A percentile compares a stretch with the other conserved stretches of the same genome.
phyloP scores from a whole-genome alignment of 2,329 filamentous ascomycete genomes.

The Pseudocercospora vitis region DNA sequence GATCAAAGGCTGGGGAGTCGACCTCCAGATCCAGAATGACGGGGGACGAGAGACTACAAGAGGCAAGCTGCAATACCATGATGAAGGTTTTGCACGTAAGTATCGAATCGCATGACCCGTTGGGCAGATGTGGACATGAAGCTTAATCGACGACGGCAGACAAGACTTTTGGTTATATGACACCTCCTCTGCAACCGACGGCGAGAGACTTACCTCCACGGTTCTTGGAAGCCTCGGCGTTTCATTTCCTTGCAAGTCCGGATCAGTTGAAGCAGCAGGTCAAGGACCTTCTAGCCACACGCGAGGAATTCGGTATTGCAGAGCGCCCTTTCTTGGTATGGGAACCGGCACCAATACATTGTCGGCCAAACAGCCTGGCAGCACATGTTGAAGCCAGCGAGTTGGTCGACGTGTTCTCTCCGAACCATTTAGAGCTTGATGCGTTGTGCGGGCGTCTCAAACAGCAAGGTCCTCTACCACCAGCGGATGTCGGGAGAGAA shows the following conservation, averaged over 20 bases:
- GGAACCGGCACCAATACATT: conserved; percentile 34
- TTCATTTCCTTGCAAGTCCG: conserved; percentile 32
- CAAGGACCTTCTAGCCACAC: conserved; percentile 11
- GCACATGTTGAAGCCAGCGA: conserved; percentile 24
- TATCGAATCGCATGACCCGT: neutral
- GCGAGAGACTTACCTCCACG: conserved; percentile 12
- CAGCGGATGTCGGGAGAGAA: conserved; percentile 16
- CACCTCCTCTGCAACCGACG: conserved; percentile 15
- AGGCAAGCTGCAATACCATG: conserved; percentile 18
- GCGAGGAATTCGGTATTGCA: conserved; percentile 9
- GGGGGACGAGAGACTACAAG: conserved; percentile 10
- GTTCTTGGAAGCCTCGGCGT: conserved; percentile 19
- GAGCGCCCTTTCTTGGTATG: conserved; percentile 29
- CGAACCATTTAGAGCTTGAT: conserved; percentile 34
- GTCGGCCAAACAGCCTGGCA: conserved; percentile 26
- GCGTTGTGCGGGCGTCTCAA: conserved; percentile 26
- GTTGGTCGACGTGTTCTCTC: conserved; percentile 34
- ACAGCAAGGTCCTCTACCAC: conserved; percentile 8
- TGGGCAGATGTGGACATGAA: neutral
- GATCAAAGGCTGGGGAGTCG: conserved; percentile 13
- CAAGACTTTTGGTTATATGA: conserved; percentile 18
- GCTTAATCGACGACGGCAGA: conserved; percentile 2
- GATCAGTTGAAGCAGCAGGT: conserved; percentile 24
- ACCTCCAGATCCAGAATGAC: conserved; percentile 9
- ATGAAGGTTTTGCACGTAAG: conserved; percentile 14